These are phyloP conservation scores for Solanum sitiens DNA, from an alignment of 257 asterid species.

Conservation along the genomic window DNA sequence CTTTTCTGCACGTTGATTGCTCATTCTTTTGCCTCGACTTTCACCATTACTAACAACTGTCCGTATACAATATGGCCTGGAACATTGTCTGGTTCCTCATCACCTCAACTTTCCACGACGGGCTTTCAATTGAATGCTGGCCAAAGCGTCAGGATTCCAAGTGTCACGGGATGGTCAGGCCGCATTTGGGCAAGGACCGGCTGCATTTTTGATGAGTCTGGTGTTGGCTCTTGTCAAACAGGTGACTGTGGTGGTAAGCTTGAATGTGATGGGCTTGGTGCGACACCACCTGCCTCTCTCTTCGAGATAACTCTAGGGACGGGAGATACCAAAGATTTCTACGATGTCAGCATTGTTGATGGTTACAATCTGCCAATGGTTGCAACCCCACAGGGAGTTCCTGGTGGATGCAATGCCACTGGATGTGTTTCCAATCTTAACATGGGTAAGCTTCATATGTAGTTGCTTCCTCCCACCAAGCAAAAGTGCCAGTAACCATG, in stretches of 20 bases:
- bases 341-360: slow-evolving; percentile 71
- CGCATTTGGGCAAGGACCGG: slow-evolving; percentile 84
- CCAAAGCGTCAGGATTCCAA: slow-evolving; percentile 37
- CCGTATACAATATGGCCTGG: slow-evolving; percentile 83
- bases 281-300: slow-evolving; percentile 71
- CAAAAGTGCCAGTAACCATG: background rate
- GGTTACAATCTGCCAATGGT: slow-evolving; percentile 71
- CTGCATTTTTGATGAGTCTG: slow-evolving; percentile 53
- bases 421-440: slow-evolving; percentile 63
- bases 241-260: slow-evolving; percentile 81
- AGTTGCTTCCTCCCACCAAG: background rate
- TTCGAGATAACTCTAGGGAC: slow-evolving; percentile 76
- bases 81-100: slow-evolving; percentile 61
- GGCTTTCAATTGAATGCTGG: slow-evolving; percentile 65
- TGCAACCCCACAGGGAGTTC: slow-evolving; percentile 40
- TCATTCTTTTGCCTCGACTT: slow-evolving; percentile 29
- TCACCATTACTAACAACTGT: slow-evolving; percentile 51
- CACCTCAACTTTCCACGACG: slow-evolving; percentile 57
- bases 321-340: slow-evolving; percentile 52
- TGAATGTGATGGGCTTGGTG: slow-evolving; percentile 61
- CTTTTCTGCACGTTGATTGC: slow-evolving; percentile 9
- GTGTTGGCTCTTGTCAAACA: slow-evolving; percentile 62
- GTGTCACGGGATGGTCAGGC: slow-evolving; percentile 69
- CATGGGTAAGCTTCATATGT: slow-evolving; percentile 30
- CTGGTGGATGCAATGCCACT: slow-evolving; percentile 55